Evolutionary conservation across 2,329 filamentous ascomycete species (phyloP).

Genomic region (Diaporthe sp.): DNA sequence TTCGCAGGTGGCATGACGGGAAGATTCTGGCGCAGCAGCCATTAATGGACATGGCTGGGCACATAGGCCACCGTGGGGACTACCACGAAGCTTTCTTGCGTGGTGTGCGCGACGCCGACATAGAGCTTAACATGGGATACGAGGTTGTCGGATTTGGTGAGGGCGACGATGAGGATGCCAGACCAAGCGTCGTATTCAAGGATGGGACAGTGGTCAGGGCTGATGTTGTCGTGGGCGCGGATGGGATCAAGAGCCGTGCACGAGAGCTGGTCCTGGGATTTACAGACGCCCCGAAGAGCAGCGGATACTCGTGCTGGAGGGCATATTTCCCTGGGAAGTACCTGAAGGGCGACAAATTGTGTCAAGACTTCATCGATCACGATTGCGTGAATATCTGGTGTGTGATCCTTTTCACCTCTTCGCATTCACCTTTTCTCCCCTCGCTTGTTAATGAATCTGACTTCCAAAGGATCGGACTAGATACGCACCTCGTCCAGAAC

Average conservation of each 20-base stretch:
- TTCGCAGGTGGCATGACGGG: constrained; percentile 62
- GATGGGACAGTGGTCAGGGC: constrained; percentile 56
- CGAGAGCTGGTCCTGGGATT: constrained; percentile 66
- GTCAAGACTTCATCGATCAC: constrained; percentile 57
- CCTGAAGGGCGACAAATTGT: constrained; percentile 52
- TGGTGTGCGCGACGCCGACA: constrained; percentile 55
- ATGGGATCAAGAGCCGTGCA: constrained; percentile 66
- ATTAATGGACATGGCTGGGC: constrained; percentile 65
- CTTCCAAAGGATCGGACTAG: constrained; percentile 54
- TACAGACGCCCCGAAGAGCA: constrained; percentile 65
- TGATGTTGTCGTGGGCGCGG: constrained; percentile 66
- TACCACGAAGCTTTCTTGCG: constrained; percentile 59
- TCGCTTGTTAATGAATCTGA: not conserved
- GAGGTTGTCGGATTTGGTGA: constrained; percentile 57
- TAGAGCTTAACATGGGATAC: constrained; percentile 56
- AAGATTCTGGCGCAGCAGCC: constrained; percentile 62
- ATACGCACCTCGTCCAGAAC: constrained; percentile 60
- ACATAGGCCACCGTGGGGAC: constrained; percentile 60
- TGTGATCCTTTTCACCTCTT: constrained; percentile 8
- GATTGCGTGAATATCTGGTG: constrained; percentile 61
- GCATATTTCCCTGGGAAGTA: constrained; percentile 59
- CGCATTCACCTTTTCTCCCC: not conserved
- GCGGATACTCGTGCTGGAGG: constrained; percentile 67
- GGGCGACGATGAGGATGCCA: constrained; percentile 37
- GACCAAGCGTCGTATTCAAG: constrained; percentile 51